Evolutionary conservation across 1,139 yeast genomes (phyloP).

Genomic region (Casaregolazyma suthepensis): DNA sequence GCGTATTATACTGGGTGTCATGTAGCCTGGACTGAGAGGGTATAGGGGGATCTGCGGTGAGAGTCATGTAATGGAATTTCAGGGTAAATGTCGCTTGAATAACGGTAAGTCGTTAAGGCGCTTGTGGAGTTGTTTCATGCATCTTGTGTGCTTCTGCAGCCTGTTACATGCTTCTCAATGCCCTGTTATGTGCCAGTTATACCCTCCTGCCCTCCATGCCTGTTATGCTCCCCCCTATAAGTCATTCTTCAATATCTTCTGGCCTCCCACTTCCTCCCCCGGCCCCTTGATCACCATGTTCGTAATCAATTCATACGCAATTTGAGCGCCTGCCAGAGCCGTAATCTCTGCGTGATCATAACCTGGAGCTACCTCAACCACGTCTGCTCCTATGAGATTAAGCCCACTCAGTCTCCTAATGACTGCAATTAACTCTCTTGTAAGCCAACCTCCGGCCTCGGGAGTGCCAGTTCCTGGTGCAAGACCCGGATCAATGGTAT

Average conservation of each 20-base stretch:
- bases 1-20: constrained; percentile 17
- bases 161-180: no score
- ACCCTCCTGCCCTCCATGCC: no score
- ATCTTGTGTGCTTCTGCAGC: no score
- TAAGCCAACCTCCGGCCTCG: constrained; percentile 76
- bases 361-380: constrained; percentile 77
- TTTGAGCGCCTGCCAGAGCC: constrained; percentile 71
- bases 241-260: constrained; percentile 12
- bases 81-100: no score
- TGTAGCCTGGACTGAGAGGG: constrained; percentile 16
- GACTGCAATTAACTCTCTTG: constrained; percentile 62
- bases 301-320: constrained; percentile 37
- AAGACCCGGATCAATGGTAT: constrained; percentile 71
- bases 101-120: no score
- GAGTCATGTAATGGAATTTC: background rate
- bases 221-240: no score
- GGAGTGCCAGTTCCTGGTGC: constrained; percentile 84
- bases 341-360: constrained; percentile 68
- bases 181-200: no score
- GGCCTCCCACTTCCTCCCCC: background rate
- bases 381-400: constrained; percentile 69
- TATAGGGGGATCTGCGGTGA: no score
- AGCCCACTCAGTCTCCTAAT: constrained; percentile 53
- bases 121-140: no score
- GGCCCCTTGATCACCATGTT: constrained; percentile 24